Percentiles rank a stretch among this genome's conserved stretches.
Conservation (phyloP, 2,329 filamentous ascomycete species). For the Fusarium sp. region DNA sequence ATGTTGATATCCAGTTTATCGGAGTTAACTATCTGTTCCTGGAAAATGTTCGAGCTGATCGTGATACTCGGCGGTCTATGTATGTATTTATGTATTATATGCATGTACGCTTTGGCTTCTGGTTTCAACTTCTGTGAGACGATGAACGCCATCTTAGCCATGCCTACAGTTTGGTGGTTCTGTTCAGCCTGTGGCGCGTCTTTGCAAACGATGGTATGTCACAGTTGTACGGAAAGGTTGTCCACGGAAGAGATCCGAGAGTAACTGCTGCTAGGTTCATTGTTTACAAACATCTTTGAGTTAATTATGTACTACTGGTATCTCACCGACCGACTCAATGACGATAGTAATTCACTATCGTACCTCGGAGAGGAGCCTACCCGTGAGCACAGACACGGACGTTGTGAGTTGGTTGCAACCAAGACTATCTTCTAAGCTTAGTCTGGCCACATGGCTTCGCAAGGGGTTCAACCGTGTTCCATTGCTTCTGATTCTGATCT, state of each 20-base stretch:
- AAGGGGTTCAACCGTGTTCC: slow-evolving; percentile 25
- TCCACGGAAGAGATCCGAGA: background rate
- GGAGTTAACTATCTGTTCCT: background rate
- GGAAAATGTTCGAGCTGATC: background rate
- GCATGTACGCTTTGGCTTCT: background rate
- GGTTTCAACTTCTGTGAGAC: slow-evolving; percentile 2
- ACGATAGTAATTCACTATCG: background rate
- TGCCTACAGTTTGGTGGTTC: background rate
- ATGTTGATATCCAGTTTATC: slow-evolving; percentile 1
- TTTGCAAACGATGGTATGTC: background rate
- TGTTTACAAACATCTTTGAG: background rate
- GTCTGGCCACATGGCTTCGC: slow-evolving; percentile 31
- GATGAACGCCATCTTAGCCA: background rate
- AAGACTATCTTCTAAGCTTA: background rate
- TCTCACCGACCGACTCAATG: background rate
- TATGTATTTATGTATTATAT: background rate
- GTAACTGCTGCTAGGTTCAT: background rate
- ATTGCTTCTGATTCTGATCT: slow-evolving; percentile 31
- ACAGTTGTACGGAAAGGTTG: background rate
- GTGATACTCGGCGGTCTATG: background rate
- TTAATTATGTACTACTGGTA: background rate
- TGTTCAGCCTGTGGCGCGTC: background rate
- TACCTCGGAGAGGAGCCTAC: background rate
- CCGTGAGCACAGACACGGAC: slow-evolving; percentile 8
- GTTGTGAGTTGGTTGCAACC: background rate